phyloP scores from a whole-genome alignment of 768 basidiomycete species.

The Boletus tomentosulus region DNA sequence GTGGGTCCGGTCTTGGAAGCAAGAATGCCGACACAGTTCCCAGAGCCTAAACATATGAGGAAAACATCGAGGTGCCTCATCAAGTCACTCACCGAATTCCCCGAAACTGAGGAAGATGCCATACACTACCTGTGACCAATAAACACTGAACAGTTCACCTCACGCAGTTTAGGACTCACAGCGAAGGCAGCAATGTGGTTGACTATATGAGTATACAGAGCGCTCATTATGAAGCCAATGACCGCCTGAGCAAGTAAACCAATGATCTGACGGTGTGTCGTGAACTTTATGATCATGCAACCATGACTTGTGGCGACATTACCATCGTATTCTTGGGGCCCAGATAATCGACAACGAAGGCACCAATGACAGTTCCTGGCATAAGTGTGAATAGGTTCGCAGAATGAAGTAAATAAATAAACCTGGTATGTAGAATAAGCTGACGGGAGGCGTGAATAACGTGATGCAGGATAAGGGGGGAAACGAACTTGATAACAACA shows the following conservation, averaged over 20 bases:
- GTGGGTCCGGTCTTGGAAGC: constrained; percentile 86
- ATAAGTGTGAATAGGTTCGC: constrained; percentile 1
- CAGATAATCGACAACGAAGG: constrained; percentile 70
- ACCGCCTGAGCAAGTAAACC: constrained; percentile 67
- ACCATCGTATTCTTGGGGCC: constrained; percentile 79
- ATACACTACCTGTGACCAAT: constrained; percentile 60
- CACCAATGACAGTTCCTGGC: constrained; percentile 60
- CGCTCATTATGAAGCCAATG: constrained; percentile 89
- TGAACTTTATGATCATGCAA: not conserved
- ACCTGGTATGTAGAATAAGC: constrained; percentile 67
- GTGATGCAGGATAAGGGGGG: not conserved
- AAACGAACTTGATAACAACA: constrained; percentile 72
- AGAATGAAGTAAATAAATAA: not conserved
- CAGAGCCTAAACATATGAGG: constrained; percentile 50
- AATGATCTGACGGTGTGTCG: constrained; percentile 42
- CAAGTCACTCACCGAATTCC: constrained; percentile 56
- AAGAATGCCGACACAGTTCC: constrained; percentile 81
- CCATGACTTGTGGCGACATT: not conserved
- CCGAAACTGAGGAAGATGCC: constrained; percentile 90
- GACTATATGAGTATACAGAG: constrained; percentile 61
- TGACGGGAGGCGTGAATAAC: constrained; percentile 19
- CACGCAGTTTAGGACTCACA: constrained; percentile 33
- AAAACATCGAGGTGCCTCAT: not conserved
- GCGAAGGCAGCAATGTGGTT: constrained; percentile 71
- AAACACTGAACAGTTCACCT: not conserved